Conservation (phyloP, 257 asterid species). For the Fraxinus americana region DNA sequence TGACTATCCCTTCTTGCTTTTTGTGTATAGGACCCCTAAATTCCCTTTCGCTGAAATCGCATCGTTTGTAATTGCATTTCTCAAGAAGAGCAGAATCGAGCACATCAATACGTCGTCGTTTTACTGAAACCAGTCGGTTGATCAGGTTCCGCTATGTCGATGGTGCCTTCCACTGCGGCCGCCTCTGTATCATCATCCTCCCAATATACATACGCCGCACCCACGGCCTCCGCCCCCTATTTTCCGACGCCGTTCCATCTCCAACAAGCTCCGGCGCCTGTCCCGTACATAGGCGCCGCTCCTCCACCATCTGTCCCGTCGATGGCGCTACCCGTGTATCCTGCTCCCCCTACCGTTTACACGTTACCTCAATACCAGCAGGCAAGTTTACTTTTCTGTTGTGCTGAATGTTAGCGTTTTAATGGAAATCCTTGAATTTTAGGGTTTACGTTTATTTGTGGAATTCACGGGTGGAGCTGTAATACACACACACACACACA, state of each 20-base stretch:
- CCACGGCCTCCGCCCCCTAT: slow-evolving; percentile 46
- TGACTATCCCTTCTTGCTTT: too few species aligned
- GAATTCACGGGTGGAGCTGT: background rate
- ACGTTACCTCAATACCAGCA: slow-evolving; percentile 71
- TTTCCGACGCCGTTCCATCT: slow-evolving; percentile 98
- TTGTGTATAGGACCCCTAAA: background rate
- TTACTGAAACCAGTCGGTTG: slow-evolving; percentile 11
- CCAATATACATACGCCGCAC: slow-evolving; percentile 69
- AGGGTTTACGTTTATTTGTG: background rate
- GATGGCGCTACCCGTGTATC: slow-evolving; percentile 43
- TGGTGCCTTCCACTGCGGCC: slow-evolving; percentile 48
- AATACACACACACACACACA: background rate
- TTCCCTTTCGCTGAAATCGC: background rate
- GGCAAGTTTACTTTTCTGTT: slow-evolving; percentile 25
- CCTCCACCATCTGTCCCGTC: slow-evolving; percentile 49
- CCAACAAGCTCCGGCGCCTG: slow-evolving; percentile 65
- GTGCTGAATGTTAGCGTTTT: background rate
- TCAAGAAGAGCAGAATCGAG: background rate
- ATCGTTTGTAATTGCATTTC: background rate
- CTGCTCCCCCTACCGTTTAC: slow-evolving; percentile 49
- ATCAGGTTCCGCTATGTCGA: slow-evolving; percentile 44
- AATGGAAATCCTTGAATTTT: background rate
- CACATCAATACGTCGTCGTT: slow-evolving; percentile 1
- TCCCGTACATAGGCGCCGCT: slow-evolving; percentile 70
- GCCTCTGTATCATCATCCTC: slow-evolving; percentile 59